A percentile compares a stretch with the other conserved stretches of the same genome.
These are phyloP conservation scores for Auriscalpium microsporum DNA, from an alignment of 768 basidiomycete genomes.

Conservation along the genomic window DNA sequence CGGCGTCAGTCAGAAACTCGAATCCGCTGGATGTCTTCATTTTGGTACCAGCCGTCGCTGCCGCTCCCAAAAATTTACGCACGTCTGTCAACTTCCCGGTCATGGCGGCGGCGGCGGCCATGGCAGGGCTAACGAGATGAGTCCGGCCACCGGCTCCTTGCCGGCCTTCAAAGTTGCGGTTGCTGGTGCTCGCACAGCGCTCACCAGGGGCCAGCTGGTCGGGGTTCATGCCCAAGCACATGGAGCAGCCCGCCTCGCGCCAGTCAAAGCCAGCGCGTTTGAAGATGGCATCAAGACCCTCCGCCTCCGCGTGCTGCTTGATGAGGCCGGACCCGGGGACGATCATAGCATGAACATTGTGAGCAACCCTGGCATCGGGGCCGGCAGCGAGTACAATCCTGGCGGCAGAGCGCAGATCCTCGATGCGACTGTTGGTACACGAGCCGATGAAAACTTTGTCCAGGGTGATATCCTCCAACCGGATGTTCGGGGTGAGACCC, in stretches of 20 bases:
- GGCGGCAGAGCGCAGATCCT: conserved; percentile 55
- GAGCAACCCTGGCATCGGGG: conserved; percentile 42
- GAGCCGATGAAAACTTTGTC: conserved; percentile 66
- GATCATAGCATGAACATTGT: conserved; percentile 50
- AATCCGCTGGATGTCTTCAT: conserved; percentile 64
- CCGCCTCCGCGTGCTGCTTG: conserved; percentile 58
- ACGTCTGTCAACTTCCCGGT: conserved; percentile 52
- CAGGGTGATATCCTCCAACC: conserved; percentile 48
- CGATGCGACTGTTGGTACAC: conserved; percentile 61
- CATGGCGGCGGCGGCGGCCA: conserved; percentile 60
- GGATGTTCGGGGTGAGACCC: conserved; percentile 46
- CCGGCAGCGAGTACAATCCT: conserved; percentile 44
- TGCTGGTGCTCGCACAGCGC: conserved; percentile 56
- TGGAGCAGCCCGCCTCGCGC: conserved; percentile 64
- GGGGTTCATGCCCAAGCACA: conserved; percentile 68
- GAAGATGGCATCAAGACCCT: conserved; percentile 56
- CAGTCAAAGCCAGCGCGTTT: conserved; percentile 60
- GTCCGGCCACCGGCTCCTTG: conserved; percentile 55
- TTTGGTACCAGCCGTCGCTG: conserved; percentile 27
- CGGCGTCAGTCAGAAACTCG: conserved; percentile 70
- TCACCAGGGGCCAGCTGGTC: conserved; percentile 51
- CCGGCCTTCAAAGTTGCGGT: conserved; percentile 61
- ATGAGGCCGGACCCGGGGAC: conserved; percentile 61
- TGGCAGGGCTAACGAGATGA: conserved; percentile 57
- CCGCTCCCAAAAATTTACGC: conserved; percentile 38